phyloP scores from a whole-genome alignment of 768 basidiomycete genomes.

The Kondoa subrosea region DNA sequence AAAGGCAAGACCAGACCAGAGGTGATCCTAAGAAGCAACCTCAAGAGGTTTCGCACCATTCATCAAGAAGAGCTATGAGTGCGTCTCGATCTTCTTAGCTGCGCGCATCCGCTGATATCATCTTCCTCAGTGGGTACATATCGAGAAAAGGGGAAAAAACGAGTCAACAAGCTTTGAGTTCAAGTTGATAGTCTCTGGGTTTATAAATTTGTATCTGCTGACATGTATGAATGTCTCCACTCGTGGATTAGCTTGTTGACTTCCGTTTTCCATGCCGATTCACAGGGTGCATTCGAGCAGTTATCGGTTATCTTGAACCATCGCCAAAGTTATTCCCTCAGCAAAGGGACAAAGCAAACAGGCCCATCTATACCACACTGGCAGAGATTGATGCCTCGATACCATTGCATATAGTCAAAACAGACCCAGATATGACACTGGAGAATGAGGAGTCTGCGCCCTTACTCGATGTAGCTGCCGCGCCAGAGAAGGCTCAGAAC shows the following conservation, averaged over 20 bases:
- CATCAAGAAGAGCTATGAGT: neutral
- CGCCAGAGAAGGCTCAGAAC: neutral
- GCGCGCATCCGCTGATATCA: neutral
- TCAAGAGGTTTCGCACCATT: conserved; percentile 16
- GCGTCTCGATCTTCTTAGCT: neutral
- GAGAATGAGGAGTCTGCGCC: neutral
- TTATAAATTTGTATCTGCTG: too few species aligned
- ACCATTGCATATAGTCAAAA: neutral
- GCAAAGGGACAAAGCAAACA: too few species aligned
- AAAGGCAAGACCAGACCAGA: conserved; percentile 45
- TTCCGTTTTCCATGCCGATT: too few species aligned
- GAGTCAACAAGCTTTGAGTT: neutral
- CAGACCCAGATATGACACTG: neutral
- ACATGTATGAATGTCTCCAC: too few species aligned
- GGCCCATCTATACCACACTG: too few species aligned
- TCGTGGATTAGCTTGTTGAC: too few species aligned
- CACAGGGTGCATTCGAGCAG: too few species aligned
- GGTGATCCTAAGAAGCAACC: conserved; percentile 16
- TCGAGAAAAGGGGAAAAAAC: neutral
- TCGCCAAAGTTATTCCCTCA: too few species aligned
- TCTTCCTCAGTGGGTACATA: neutral
- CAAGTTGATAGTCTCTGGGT: too few species aligned
- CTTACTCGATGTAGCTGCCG: neutral
- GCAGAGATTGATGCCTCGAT: too few species aligned
- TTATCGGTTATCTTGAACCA: too few species aligned